These are phyloP conservation scores for Fusarium goolgardi DNA, from an alignment of 2,329 filamentous ascomycete genomes.

Conservation along the genomic window DNA sequence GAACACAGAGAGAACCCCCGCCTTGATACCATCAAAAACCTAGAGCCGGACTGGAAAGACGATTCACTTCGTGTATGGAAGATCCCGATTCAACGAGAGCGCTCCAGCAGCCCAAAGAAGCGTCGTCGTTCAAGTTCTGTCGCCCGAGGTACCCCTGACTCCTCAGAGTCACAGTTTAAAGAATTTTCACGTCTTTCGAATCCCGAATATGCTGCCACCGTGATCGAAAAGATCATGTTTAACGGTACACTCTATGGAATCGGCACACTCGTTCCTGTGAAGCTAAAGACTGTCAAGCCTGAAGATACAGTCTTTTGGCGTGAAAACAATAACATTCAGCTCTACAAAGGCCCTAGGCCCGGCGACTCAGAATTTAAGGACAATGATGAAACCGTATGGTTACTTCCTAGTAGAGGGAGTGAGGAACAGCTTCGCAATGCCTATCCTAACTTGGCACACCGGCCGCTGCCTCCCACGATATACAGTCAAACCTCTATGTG, in stretches of 20 bases:
- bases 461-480: conserved; percentile 72
- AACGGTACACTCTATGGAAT: conserved; percentile 47
- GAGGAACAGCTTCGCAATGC: too few species aligned
- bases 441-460: conserved; percentile 37
- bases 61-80: conserved; percentile 86
- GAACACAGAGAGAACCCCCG: conserved; percentile 70
- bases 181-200: conserved; percentile 44
- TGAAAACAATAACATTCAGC: conserved; percentile 71
- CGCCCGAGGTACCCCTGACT: conserved; percentile 8
- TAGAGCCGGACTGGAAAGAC: conserved; percentile 78
- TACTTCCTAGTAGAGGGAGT: too few species aligned
- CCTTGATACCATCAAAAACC: conserved; percentile 38
- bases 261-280: conserved; percentile 43
- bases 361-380: conserved; percentile 34
- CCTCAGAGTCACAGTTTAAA: conserved; percentile 26
- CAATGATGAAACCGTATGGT: conserved; percentile 46
- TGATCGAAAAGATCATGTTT: conserved; percentile 54
- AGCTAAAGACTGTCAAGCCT: conserved; percentile 47
- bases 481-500: conserved; percentile 78
- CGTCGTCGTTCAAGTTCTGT: conserved; percentile 46
- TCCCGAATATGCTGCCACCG: conserved; percentile 46
- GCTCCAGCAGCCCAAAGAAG: conserved; percentile 53
- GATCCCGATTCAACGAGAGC: conserved; percentile 62
- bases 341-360: conserved; percentile 72
- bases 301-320: conserved; percentile 63